A percentile compares a stretch with the other conserved stretches of the same genome.
Conservation (phyloP, 352 stramenopile species). For the Globisporangium radiosum region DNA sequence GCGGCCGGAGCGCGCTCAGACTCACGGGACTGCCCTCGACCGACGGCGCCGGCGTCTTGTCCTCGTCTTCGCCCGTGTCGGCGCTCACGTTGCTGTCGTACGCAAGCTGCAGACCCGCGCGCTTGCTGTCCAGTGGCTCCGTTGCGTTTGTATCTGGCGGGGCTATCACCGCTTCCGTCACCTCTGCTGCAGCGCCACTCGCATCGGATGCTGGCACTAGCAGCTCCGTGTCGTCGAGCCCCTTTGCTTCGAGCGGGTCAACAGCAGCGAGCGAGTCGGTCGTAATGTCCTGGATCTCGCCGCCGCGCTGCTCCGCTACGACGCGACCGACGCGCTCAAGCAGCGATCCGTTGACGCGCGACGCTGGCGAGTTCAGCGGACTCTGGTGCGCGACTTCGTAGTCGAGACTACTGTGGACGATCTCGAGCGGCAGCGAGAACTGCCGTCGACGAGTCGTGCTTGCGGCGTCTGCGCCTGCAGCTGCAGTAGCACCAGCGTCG, state of each 20-base stretch:
- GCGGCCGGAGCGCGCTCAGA: slow-evolving; percentile 6
- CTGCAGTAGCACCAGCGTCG: neutral
- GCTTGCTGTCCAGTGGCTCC: neutral
- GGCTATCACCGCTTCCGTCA: neutral
- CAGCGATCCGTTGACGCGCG: slow-evolving; percentile 30
- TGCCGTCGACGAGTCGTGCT: slow-evolving; percentile 13
- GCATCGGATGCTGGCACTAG: too few relatives aligned
- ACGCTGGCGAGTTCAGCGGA: slow-evolving; percentile 12
- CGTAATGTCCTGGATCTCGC: slow-evolving; percentile 78
- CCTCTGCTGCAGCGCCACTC: slow-evolving; percentile 6
- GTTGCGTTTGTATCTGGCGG: too few relatives aligned
- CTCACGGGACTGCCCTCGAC: slow-evolving; percentile 5
- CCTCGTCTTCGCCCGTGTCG: slow-evolving; percentile 9
- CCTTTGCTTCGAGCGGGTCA: slow-evolving; percentile 2
- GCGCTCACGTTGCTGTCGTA: slow-evolving; percentile 4
- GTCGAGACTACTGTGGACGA: slow-evolving; percentile 32
- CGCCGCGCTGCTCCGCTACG: slow-evolving; percentile 61
- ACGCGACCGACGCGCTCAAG: slow-evolving; percentile 66
- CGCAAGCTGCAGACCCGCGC: slow-evolving; percentile 2
- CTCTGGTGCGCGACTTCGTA: slow-evolving; percentile 21
- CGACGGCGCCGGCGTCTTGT: slow-evolving; percentile 3
- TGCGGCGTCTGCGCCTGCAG: neutral
- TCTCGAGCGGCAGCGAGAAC: slow-evolving; percentile 29
- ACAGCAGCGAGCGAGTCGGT: slow-evolving; percentile 21
- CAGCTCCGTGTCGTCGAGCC: slow-evolving; percentile 11